Percentiles rank a stretch among this genome's conserved stretches.
Evolutionary conservation across 2,329 filamentous ascomycete species (phyloP).

Genomic region (Paecilomyces niveus): DNA sequence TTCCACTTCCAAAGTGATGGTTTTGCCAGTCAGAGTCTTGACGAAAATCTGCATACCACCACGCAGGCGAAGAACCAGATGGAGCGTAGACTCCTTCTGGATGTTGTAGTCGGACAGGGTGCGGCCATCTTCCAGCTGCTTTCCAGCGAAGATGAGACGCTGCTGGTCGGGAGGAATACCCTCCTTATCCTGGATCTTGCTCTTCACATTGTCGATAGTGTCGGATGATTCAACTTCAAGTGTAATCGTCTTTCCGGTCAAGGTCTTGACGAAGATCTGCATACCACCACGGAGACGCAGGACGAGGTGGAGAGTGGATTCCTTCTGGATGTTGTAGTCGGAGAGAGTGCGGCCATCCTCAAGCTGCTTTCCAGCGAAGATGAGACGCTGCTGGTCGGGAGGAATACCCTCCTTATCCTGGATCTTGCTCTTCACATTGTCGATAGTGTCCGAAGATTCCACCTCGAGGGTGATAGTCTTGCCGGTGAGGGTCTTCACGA

Average conservation of each 20-base stretch:
- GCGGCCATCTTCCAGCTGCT: slow-evolving; percentile 87
- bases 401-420: slow-evolving; percentile 98
- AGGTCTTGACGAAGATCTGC: slow-evolving; percentile 52
- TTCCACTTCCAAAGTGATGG: slow-evolving; percentile 62
- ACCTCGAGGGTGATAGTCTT: slow-evolving; percentile 63
- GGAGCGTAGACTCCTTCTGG: slow-evolving; percentile 80
- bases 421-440: slow-evolving; percentile 96
- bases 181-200: slow-evolving; percentile 74
- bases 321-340: slow-evolving; percentile 96
- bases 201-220: slow-evolving; percentile 91
- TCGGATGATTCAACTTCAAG: slow-evolving; percentile 83
- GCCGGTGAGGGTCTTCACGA: slow-evolving; percentile 54
- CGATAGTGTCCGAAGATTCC: slow-evolving; percentile 75
- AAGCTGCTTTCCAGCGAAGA: slow-evolving; percentile 93
- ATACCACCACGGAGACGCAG: slow-evolving; percentile 79
- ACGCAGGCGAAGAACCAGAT: slow-evolving; percentile 72
- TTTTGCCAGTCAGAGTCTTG: slow-evolving; percentile 72
- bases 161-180: slow-evolving; percentile 94
- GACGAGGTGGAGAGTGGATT: slow-evolving; percentile 76
- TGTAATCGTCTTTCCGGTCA: slow-evolving; percentile 85
- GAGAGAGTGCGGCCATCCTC: slow-evolving; percentile 86
- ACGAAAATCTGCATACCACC: slow-evolving; percentile 83
- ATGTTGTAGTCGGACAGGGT: slow-evolving; percentile 96
- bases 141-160: slow-evolving; percentile 86
- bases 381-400: slow-evolving; percentile 90